These are phyloP conservation scores for Heliamphora exappendiculata DNA, from an alignment of 148 eudicot genomes.

Conservation along the genomic window DNA sequence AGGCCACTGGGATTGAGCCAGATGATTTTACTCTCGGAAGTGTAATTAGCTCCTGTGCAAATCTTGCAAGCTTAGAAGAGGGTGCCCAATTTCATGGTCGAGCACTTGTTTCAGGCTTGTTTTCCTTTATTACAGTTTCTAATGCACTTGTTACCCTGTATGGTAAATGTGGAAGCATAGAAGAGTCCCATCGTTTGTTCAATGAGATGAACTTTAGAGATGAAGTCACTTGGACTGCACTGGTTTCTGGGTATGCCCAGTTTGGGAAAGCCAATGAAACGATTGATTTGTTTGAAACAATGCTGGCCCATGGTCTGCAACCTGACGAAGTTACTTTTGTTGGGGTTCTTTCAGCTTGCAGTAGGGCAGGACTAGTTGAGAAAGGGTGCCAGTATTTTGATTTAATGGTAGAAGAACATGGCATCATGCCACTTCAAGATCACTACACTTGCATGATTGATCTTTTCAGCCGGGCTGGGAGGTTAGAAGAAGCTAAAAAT, in stretches of 20 bases:
- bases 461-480: conserved; percentile 76
- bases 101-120: conserved; percentile 65
- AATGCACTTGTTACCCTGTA: conserved; percentile 88
- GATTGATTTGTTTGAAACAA: conserved; percentile 60
- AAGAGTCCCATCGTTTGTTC: conserved; percentile 66
- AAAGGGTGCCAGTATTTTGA: conserved; percentile 64
- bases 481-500: conserved; percentile 61
- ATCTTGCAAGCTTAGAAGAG: conserved; percentile 75
- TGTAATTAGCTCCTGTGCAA: conserved; percentile 76
- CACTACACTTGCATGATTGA: conserved; percentile 96
- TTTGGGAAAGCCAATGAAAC: conserved; percentile 87
- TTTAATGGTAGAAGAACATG: conserved; percentile 56
- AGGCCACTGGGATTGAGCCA: conserved; percentile 44
- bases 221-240: conserved; percentile 81
- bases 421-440: conserved; percentile 54
- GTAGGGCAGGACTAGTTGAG: conserved; percentile 88
- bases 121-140: conserved; percentile 60
- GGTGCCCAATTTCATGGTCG: conserved; percentile 80
- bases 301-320: conserved; percentile 60
- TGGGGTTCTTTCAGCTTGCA: conserved; percentile 86
- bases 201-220: conserved; percentile 59
- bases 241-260: conserved; percentile 35
- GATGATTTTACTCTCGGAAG: conserved; percentile 79
- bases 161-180: conserved; percentile 81
- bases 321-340: conserved; percentile 83